Percentiles rank a stretch among this genome's conserved stretches.
phyloP scores from a whole-genome alignment of 768 basidiomycete species.

The Hysterangium stoloniferum region DNA sequence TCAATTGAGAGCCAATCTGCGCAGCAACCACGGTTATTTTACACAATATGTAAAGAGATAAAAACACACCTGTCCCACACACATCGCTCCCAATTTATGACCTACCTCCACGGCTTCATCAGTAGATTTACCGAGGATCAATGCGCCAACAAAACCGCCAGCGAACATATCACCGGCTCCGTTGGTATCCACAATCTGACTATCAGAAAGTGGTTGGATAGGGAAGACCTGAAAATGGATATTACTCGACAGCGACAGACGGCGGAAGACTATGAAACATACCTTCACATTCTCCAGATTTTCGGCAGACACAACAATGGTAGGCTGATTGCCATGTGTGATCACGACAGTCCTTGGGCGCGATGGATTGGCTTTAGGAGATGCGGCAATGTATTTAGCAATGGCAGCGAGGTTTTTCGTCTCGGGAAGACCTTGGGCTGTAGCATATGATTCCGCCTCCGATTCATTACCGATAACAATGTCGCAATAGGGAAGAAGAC shows the following conservation, averaged over 20 bases:
- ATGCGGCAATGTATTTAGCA: constrained; percentile 67
- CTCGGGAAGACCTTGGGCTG: constrained; percentile 58
- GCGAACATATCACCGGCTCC: constrained; percentile 98
- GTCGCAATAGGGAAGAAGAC: constrained; percentile 79
- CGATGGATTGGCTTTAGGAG: constrained; percentile 66
- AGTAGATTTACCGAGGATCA: constrained; percentile 67
- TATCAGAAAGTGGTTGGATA: constrained; percentile 50
- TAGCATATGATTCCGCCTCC: constrained; percentile 85
- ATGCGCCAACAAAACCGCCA: constrained; percentile 88
- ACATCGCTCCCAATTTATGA: constrained; percentile 80
- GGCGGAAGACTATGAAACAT: background rate
- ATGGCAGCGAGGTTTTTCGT: constrained; percentile 58
- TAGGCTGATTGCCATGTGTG: constrained; percentile 81
- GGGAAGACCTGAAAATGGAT: constrained; percentile 28
- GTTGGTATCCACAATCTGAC: constrained; percentile 90
- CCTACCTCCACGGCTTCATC: constrained; percentile 78
- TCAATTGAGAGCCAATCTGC: constrained; percentile 49
- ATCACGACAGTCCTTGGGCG: constrained; percentile 80
- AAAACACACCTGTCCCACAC: constrained; percentile 59
- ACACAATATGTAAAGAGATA: background rate
- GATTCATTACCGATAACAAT: constrained; percentile 94
- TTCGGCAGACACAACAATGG: constrained; percentile 61
- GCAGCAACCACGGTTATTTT: constrained; percentile 1
- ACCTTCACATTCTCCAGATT: constrained; percentile 44
- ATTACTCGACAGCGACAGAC: constrained; percentile 22